Base-by-base conservation (phyloP, 2,329 filamentous ascomycete species). In the Fusarium hainanense region DNA sequence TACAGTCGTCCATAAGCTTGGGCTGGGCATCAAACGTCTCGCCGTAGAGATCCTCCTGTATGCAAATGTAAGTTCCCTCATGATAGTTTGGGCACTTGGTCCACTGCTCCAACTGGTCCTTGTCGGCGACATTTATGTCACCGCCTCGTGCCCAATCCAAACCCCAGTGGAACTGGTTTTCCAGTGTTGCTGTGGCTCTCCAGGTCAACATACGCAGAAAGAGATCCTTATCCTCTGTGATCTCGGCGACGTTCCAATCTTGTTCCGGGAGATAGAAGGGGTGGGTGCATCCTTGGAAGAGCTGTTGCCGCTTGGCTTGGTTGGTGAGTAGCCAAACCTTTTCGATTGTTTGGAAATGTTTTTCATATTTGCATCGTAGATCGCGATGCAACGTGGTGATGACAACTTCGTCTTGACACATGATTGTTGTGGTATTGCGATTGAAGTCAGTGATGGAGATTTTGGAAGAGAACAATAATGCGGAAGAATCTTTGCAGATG, bases 201-300 rank as follows among this genome's bases (percentile, higher is more conserved):
- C 82, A 70, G 25, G 80, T 77, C 5, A 85, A 63, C 8, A 82
- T 66, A 14, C 79, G 71, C 2, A 85, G 73, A 6, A 84, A 58
- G 4, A 58, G 76, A n/a, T 83, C 75, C 0, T 82, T 77, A 3
- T 70, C 73, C 1, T 75, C 69, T 6, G 80, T 68, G 4, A 85
- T 72, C 25, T 85, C 81, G 10, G 71, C 75, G 2, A 85, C 57
- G 58, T 85, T 85, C 77, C 77, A 80, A 49, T 85, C 84, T 0
- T 83, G 82, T 23, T 43, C 41, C 1, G 8, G 4, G 3, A 11
- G 5, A 11, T 16, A 25, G 3, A 4, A 4, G 20, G 21, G 21
- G 10, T 25, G 41, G 21, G 3, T 16, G 20, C 20, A 43, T 11
- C 20, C 20, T 16, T 80, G 81, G 69, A 14, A 40, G 18, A n/a